Base-by-base conservation (phyloP, 2,329 filamentous ascomycete species). In the Fusarium subtropicale region DNA sequence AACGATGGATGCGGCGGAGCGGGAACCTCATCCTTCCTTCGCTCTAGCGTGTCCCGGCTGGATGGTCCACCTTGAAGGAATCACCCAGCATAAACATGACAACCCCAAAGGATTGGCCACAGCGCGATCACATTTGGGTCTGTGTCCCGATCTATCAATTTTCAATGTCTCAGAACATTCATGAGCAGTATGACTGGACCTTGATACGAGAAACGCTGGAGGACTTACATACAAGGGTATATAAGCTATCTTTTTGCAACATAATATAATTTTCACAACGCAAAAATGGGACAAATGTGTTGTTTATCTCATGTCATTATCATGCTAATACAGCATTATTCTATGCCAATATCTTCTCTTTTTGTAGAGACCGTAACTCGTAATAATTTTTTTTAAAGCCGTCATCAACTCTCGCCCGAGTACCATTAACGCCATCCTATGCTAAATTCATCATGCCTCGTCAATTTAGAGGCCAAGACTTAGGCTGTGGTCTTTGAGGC, bases 401-500 rank as follows among this genome's bases (percentile, higher is more conserved):
- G 54, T 47, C 28, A 57, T 13, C 44, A 46, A 59, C 41, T 51
- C 39, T 46, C 30, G 16, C 13, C 22, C 36, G 48, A 50, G 16
- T 13, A 20, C 52, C 50, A 48, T 53, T 13, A 71, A 71, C 68
- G 68, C 68, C 68, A 47, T 30, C 45, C n/a, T 12, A 56, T 55
- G 26, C 42, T 41, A 46, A 59, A n/a, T 26, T 24, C 15, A 62
- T 48, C 47, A 58, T 64, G 26, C 36, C 36, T 39, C 36, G 12
- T 39, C n/a, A 60, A 12, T 26, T 34, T 30, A 42, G 33, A 31
- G 68, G 68, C 68, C 68, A 71, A n/a, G 64, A 71, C 22, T 53
- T 71, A 6, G 68, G 68, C 7, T 73, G 68, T 20, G 71, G 64
- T 36, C 59, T 60, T 2, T 48, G 52, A 12, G 71, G 64, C 72